These are phyloP conservation scores for Arthrinium phaeospermum DNA, from an alignment of 2,329 filamentous ascomycete genomes.

Conservation along the genomic window DNA sequence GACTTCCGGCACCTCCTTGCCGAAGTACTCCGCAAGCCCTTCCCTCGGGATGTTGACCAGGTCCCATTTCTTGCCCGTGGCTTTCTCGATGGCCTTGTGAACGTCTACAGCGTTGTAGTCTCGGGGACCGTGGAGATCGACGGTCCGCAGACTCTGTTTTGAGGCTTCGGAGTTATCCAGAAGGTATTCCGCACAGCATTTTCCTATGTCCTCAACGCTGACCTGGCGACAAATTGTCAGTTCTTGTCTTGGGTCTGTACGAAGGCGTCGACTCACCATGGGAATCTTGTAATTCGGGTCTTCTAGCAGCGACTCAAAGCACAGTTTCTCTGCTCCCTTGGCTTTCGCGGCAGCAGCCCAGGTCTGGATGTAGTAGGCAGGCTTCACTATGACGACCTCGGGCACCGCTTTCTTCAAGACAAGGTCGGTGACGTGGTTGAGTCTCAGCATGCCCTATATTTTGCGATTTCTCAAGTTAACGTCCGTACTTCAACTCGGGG, in stretches of 20 bases:
- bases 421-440: conserved; percentile 34
- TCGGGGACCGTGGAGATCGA: conserved; percentile 38
- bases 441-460: conserved; percentile 34
- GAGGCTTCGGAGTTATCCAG: conserved; percentile 24
- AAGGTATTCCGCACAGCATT: conserved; percentile 32
- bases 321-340: conserved; percentile 29
- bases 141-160: conserved; percentile 26
- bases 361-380: conserved; percentile 30
- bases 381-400: conserved; percentile 31
- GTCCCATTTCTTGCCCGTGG: conserved; percentile 33
- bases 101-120: conserved; percentile 38
- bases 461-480: neutral
- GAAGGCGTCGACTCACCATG: conserved; percentile 33
- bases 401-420: conserved; percentile 29
- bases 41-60: conserved; percentile 32
- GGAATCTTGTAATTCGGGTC: conserved; percentile 40
- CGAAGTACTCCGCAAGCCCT: conserved; percentile 33
- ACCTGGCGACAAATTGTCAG: conserved; percentile 30
- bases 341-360: conserved; percentile 30
- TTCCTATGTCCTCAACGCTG: conserved; percentile 37
- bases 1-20: conserved; percentile 28
- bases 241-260: neutral
- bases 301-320: conserved; percentile 35
- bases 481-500: neutral
- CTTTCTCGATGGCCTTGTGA: conserved; percentile 34